Evolutionary conservation across 768 basidiomycete species (phyloP).

Genomic region (Amanita pseudoporphyria): DNA sequence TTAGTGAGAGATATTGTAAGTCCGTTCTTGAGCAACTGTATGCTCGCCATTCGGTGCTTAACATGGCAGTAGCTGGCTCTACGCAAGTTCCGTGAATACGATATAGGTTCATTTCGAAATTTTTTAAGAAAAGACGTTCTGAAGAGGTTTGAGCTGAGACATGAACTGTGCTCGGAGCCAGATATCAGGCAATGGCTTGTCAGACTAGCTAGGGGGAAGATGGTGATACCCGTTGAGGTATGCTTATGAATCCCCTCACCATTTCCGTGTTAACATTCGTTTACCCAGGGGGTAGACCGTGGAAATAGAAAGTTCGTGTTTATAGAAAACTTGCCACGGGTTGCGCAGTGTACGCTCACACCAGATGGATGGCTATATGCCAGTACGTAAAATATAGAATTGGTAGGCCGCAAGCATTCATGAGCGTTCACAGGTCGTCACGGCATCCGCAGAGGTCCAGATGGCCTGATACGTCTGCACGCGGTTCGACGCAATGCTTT

Average conservation of each 20-base stretch:
- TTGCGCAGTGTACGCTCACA: neutral
- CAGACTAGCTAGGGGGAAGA: conserved; percentile 13
- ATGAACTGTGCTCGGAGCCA: conserved; percentile 15
- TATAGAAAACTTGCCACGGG: neutral
- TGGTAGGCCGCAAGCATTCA: neutral
- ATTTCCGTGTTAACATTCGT: neutral
- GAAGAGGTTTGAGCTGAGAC: conserved; percentile 17
- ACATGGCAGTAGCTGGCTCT: neutral
- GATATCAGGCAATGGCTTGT: conserved; percentile 17
- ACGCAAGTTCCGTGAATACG: neutral
- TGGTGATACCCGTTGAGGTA: conserved; percentile 17
- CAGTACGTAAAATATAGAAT: neutral
- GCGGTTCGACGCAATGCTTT: neutral
- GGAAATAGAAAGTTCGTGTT: neutral
- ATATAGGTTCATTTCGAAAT: conserved; percentile 10
- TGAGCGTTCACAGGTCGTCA: neutral
- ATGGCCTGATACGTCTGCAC: neutral
- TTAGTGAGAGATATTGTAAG: conserved; percentile 64
- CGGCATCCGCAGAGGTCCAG: neutral
- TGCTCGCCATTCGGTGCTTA: neutral
- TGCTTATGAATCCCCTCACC: neutral
- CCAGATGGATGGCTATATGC: neutral
- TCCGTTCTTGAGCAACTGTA: conserved; percentile 8
- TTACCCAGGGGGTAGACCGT: neutral
- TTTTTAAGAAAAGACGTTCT: conserved; percentile 11